phyloP scores from a whole-genome alignment of 164 flowering plant genomes.

The Akebia trifoliata region DNA sequence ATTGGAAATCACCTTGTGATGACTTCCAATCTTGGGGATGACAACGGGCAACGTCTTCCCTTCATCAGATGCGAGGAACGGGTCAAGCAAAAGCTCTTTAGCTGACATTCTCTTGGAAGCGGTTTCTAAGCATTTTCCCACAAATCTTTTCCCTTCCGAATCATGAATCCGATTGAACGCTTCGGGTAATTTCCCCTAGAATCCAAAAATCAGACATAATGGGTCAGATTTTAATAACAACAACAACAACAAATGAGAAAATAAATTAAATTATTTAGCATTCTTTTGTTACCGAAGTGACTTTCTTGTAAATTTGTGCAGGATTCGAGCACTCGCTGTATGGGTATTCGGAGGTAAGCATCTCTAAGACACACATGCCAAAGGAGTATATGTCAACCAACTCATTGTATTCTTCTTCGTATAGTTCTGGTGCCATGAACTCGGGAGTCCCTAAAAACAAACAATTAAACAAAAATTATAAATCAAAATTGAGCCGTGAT shows the following conservation, averaged over 20 bases:
- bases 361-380: conserved; percentile 92
- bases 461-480: too few species aligned
- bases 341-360: conserved; percentile 86
- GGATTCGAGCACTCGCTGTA: conserved; percentile 85
- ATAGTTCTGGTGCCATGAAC: conserved; percentile 93
- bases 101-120: conserved; percentile 71
- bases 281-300: conserved; percentile 53
- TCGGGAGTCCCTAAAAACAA: conserved; percentile 99
- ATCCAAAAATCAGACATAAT: background rate
- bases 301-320: conserved; percentile 95
- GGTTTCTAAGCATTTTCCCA: conserved; percentile 56
- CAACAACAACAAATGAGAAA: background rate
- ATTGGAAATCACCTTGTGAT: background rate
- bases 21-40: background rate
- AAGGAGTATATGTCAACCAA: conserved; percentile 86
- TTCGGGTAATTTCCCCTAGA: conserved; percentile 72
- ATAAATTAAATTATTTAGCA: background rate
- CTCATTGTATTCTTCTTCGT: conserved; percentile 86
- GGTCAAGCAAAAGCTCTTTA: conserved; percentile 56
- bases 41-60: conserved; percentile 16
- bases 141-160: conserved; percentile 50
- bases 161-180: conserved; percentile 60
- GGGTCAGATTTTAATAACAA: background rate
- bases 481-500: too few species aligned
- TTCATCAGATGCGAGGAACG: conserved; percentile 51